Base-by-base conservation (phyloP, 306 rosid species). In the Leucaena leucocephala region DNA sequence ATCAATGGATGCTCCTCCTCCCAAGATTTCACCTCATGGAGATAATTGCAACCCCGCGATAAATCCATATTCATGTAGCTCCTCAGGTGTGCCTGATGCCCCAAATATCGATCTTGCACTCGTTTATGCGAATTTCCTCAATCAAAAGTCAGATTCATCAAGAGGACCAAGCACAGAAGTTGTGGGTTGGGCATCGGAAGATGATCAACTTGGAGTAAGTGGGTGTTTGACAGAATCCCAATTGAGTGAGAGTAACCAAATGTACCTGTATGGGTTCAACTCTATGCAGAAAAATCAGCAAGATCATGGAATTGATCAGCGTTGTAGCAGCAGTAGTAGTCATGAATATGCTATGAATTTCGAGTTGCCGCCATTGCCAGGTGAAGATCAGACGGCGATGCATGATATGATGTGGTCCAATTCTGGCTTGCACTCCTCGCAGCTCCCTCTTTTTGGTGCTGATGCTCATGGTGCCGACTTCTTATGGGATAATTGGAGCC, bases 101-200 rank as follows among this genome's bases (percentile, higher is more conserved):
- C 89, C 96, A 39, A 82, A 83, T 59, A 92, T 92, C 68, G 97
- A 92, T 79, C 93, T 92, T 33, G 96, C 97, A 7, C 82, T 89
- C 11, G 94, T 90, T 50, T 89, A 89, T 73, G 93, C 96, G n/a
- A 92, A 90, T 58, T 92, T 87, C 80, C 87, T 92, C 77, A 88
- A 83, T 68, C 91, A 82, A 80, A 92, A 92, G 69, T 90, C 89
- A 5, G 76, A 82, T 17, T 55, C 27, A 27, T 27, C 69, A 16
- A 82, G 67, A 13, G 43, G 9, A 22, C 21, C 44, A 63, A 63
- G 44, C 43, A n/a, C 21, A 3, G 36, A 58, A 27, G 64, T 22
- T 27, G 27, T 27, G 27, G 49, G 38, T 73, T 68, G 82, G 49
- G 46, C 75, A 44, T 12, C 55, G 1, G 80, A 83, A 69, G 89